Evolutionary conservation across 2,329 filamentous ascomycete genomes (phyloP).

Genomic region (Aspergillus hiratsukae): DNA sequence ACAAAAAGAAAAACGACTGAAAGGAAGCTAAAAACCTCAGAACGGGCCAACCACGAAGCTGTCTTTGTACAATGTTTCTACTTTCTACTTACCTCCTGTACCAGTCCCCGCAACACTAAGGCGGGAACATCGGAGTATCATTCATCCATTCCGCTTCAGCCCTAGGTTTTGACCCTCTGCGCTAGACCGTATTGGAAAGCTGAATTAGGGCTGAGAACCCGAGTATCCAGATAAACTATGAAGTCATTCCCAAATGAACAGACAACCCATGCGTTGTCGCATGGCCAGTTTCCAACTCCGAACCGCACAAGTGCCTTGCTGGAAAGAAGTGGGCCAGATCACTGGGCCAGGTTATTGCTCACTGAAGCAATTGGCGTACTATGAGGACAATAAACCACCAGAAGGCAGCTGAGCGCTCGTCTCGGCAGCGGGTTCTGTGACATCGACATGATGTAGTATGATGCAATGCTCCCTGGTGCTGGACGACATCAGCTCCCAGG

Average conservation of each 20-base stretch:
- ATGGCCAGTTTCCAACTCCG: neutral
- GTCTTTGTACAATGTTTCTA: slow-evolving; percentile 1
- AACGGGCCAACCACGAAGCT: neutral
- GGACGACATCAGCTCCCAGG: neutral
- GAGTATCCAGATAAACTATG: neutral
- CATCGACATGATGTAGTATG: slow-evolving; percentile 34
- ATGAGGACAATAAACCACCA: neutral
- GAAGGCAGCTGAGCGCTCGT: neutral
- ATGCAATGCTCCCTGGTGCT: slow-evolving; percentile 20
- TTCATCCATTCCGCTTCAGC: slow-evolving; percentile 20
- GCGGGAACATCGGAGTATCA: slow-evolving; percentile 11
- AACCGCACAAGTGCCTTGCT: neutral
- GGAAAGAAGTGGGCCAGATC: neutral
- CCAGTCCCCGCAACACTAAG: slow-evolving; percentile 18
- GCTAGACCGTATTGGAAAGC: slow-evolving; percentile 9
- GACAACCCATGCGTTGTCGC: neutral
- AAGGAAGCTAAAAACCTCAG: neutral
- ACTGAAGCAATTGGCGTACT: neutral
- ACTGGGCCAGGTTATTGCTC: neutral
- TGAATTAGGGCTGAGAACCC: slow-evolving; percentile 20
- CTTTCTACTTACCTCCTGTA: neutral
- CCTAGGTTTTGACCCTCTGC: slow-evolving; percentile 28
- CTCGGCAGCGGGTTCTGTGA: slow-evolving; percentile 14
- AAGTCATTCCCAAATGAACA: neutral
- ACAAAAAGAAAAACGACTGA: neutral